Conservation (phyloP, 2,329 filamentous ascomycete species). For the Colletotrichum sp. region DNA sequence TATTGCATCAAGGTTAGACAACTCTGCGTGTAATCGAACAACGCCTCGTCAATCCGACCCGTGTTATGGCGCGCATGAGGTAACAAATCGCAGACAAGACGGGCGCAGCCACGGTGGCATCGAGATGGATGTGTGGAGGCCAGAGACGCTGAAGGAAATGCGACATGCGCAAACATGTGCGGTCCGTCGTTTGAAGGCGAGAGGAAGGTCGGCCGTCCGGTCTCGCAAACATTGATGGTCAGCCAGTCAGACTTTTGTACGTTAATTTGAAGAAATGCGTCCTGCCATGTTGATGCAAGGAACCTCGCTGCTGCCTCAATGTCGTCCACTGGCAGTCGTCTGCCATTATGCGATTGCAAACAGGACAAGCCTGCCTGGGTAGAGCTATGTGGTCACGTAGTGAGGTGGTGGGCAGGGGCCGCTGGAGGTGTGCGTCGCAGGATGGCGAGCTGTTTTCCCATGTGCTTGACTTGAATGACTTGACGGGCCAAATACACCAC, state of each 20-base stretch:
- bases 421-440: not conserved
- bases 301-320: slow-evolving; percentile 8
- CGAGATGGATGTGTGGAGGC: not conserved
- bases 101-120: not conserved
- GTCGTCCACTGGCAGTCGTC: not conserved
- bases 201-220: not conserved
- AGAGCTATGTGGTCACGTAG: not conserved
- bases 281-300: slow-evolving; percentile 19
- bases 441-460: not conserved
- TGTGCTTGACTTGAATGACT: not conserved
- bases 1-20: not conserved
- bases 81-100: not conserved
- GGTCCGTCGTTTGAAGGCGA: not conserved
- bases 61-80: not conserved
- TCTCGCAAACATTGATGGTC: slow-evolving; percentile 13
- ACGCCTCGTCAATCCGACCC: not conserved
- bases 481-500: not conserved
- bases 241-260: not conserved
- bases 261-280: slow-evolving; percentile 15
- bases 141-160: not conserved
- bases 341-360: slow-evolving; percentile 2
- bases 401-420: not conserved
- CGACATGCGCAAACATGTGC: not conserved
- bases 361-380: not conserved
- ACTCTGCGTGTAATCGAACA: not conserved